Percentiles rank a stretch among this genome's conserved stretches.
Evolutionary conservation across 1,139 yeast genomes (phyloP).

Genomic region (Suhomyces choctaworum): DNA sequence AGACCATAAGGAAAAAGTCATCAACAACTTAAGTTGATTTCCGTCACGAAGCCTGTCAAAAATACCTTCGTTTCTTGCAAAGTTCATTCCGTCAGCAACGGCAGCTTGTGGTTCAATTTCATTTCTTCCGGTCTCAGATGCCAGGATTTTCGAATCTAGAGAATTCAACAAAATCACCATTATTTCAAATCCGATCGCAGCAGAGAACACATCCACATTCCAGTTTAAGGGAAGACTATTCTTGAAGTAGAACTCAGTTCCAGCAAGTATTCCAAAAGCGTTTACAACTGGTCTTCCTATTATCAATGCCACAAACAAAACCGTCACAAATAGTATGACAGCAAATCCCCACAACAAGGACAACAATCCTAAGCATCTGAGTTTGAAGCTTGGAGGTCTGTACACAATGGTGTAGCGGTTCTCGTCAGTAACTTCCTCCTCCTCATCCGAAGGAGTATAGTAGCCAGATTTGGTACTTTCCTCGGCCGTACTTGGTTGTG

Average conservation of each 20-base stretch:
- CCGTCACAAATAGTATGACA: constrained; percentile 44
- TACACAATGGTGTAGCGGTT: constrained; percentile 76
- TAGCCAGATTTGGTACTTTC: constrained; percentile 5
- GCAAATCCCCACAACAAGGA: constrained; percentile 72
- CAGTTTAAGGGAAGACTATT: constrained; percentile 11
- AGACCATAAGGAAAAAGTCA: constrained; percentile 17
- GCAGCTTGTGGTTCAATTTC: not conserved
- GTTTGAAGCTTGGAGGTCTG: constrained; percentile 75
- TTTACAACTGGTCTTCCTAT: constrained; percentile 42
- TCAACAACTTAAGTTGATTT: not conserved
- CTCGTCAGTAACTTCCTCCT: constrained; percentile 47
- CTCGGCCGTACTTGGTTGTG: constrained; percentile 5
- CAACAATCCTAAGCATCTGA: constrained; percentile 58
- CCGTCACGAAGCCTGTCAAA: constrained; percentile 1
- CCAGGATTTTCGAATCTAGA: constrained; percentile 17
- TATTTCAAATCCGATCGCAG: constrained; percentile 22
- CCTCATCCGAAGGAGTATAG: constrained; percentile 30
- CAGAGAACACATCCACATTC: constrained; percentile 13
- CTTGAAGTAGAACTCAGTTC: constrained; percentile 3
- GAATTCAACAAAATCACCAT: constrained; percentile 19
- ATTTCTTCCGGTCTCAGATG: not conserved
- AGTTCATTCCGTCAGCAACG: not conserved
- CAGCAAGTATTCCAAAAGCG: constrained; percentile 9
- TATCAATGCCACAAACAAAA: constrained; percentile 34
- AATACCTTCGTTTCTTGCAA: constrained; percentile 1